phyloP scores from a whole-genome alignment of 805 yeast genomes.

The Myxozyma kluyveri region DNA sequence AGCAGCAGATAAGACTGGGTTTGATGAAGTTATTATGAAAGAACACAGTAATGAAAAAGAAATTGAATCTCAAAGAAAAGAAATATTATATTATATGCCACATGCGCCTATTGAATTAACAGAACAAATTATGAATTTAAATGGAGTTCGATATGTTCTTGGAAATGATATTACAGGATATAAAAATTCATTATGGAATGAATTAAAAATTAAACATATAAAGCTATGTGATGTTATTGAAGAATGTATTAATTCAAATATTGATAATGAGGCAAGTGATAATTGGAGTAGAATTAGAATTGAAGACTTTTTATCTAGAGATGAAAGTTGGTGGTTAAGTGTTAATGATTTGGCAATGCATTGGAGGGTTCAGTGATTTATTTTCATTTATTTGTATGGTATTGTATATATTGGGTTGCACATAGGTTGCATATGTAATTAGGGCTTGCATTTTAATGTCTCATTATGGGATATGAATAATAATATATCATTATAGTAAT shows the following conservation, averaged over 20 bases:
- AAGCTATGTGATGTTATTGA: background rate
- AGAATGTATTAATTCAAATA: background rate
- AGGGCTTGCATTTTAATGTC: too few relatives aligned
- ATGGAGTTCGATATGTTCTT: conserved; percentile 19
- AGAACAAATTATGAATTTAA: conserved; percentile 25
- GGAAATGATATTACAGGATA: conserved; percentile 28
- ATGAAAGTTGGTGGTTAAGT: conserved; percentile 28
- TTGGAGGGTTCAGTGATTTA: conserved; percentile 9
- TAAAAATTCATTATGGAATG: conserved; percentile 10
- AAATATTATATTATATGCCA: conserved; percentile 60
- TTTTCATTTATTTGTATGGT: background rate
- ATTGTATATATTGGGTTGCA: too few relatives aligned
- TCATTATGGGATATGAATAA: too few relatives aligned
- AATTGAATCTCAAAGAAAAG: background rate
- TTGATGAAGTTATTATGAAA: background rate
- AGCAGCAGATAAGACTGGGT: background rate
- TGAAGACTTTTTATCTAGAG: conserved; percentile 19
- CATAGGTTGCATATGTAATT: too few relatives aligned
- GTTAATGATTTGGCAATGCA: conserved; percentile 29
- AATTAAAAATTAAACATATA: conserved; percentile 12
- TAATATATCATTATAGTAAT: too few relatives aligned
- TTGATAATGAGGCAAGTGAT: background rate
- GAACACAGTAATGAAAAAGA: background rate
- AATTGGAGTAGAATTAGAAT: conserved; percentile 14
- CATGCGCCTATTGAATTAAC: conserved; percentile 61